A percentile compares a stretch with the other conserved stretches of the same genome.
phyloP scores from a whole-genome alignment of 148 eudicot species.

The Fagopyrum tataricum region DNA sequence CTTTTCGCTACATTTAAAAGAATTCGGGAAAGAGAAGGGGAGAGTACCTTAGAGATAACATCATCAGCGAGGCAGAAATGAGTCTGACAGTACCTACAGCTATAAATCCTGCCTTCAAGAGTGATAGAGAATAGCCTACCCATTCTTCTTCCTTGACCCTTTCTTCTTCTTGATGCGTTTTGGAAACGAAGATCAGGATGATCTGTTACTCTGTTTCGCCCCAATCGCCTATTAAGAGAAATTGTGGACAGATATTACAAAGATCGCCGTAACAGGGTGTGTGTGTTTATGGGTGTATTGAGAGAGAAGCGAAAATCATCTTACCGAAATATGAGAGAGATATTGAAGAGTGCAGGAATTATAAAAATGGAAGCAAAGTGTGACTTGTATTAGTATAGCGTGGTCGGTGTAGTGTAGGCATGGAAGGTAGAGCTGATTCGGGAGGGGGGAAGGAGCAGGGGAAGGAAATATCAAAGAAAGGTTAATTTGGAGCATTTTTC shows the following conservation, averaged over 20 bases:
- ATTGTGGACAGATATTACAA: not conserved
- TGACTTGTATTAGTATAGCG: not conserved
- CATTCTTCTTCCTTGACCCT: slow-evolving; percentile 25
- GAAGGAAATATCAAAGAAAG: too few relatives aligned
- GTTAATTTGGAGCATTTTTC: too few relatives aligned
- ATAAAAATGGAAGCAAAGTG: not conserved
- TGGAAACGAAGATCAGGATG: not conserved
- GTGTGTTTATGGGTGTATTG: not conserved
- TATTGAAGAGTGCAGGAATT: not conserved
- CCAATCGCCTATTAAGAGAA: not conserved
- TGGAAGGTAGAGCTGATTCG: too few relatives aligned
- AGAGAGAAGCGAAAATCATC: not conserved
- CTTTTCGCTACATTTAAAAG: not conserved
- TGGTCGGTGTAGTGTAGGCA: not conserved
- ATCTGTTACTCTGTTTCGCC: not conserved
- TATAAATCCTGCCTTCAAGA: slow-evolving; percentile 52
- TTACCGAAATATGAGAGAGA: not conserved
- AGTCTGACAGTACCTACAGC: slow-evolving; percentile 60
- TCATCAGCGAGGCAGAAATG: slow-evolving; percentile 50
- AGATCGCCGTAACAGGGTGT: not conserved
- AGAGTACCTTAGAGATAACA: slow-evolving; percentile 49
- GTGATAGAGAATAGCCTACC: slow-evolving; percentile 55
- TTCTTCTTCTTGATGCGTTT: not conserved
- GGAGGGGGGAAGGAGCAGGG: too few relatives aligned
- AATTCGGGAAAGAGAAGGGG: not conserved